A percentile compares a stretch with the other conserved stretches of the same genome.
Evolutionary conservation across 768 basidiomycete species (phyloP).

Genomic region (Pleurotus giganteus): DNA sequence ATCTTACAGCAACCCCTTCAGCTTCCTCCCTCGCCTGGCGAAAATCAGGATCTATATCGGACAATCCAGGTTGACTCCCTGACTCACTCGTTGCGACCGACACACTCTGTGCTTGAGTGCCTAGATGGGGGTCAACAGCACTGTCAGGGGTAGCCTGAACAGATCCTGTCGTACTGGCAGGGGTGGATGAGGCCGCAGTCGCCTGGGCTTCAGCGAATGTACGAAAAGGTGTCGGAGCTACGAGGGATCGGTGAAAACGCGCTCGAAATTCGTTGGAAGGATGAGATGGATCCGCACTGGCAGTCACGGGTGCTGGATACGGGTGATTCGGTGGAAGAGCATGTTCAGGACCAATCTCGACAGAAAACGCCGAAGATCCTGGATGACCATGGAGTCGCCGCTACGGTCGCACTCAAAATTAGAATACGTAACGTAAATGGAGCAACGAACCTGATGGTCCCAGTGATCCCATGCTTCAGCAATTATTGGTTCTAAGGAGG

Average conservation of each 20-base stretch:
- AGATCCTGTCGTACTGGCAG: constrained; percentile 26
- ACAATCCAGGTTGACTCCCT: neutral
- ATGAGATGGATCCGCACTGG: constrained; percentile 23
- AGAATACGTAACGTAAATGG: constrained; percentile 1
- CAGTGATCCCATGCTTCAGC: constrained; percentile 87
- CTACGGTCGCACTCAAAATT: constrained; percentile 21
- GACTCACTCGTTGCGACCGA: constrained; percentile 13
- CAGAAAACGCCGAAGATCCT: constrained; percentile 14
- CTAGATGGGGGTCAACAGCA: constrained; percentile 35
- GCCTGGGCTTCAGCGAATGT: constrained; percentile 19
- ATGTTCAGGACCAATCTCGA: constrained; percentile 16
- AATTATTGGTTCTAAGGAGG: constrained; percentile 74
- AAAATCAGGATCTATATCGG: constrained; percentile 13
- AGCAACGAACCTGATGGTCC: constrained; percentile 68
- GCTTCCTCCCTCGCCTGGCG: constrained; percentile 12
- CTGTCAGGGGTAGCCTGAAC: constrained; percentile 23
- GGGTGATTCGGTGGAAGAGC: constrained; percentile 15
- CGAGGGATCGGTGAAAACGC: constrained; percentile 61
- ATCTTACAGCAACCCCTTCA: constrained; percentile 7
- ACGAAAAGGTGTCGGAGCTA: constrained; percentile 59
- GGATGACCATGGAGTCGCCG: constrained; percentile 34
- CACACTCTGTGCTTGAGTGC: constrained; percentile 3
- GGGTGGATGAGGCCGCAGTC: constrained; percentile 18
- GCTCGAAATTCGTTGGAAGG: constrained; percentile 56
- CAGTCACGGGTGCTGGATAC: constrained; percentile 23